Evolutionary conservation across 2,329 filamentous ascomycete species (phyloP).

Genomic region (Apiospora malaysiana): DNA sequence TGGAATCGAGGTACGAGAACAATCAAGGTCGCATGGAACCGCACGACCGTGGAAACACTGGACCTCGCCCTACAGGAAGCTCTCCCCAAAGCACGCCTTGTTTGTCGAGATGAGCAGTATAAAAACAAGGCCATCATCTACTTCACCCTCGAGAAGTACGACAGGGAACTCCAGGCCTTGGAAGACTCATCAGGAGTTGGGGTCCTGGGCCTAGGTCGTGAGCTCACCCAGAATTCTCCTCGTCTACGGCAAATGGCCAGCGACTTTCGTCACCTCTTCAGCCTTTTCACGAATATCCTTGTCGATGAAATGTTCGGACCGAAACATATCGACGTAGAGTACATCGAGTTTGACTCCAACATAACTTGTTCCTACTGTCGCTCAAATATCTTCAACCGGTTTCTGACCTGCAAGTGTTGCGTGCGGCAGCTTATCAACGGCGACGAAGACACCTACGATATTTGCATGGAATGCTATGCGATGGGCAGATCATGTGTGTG

Average conservation of each 20-base stretch:
- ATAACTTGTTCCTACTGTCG: conserved; percentile 96
- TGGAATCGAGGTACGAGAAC: conserved; percentile 97
- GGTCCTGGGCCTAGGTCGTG: conserved; percentile 54
- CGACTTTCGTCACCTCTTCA: conserved; percentile 83
- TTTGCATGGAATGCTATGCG: conserved; percentile 98
- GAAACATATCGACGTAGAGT: conserved; percentile 75
- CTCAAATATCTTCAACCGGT: conserved; percentile 96
- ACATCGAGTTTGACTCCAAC: conserved; percentile 83
- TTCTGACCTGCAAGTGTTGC: conserved; percentile 89
- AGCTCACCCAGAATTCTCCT: conserved; percentile 47
- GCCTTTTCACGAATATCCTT: conserved; percentile 78
- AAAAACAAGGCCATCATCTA: conserved; percentile 98
- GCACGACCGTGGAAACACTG: conserved; percentile 89
- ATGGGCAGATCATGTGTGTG: conserved; percentile 95
- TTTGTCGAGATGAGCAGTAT: conserved; percentile 97
- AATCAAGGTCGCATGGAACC: conserved; percentile 98
- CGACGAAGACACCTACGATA: conserved; percentile 85
- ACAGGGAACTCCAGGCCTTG: conserved; percentile 60
- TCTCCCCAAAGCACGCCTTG: conserved; percentile 84
- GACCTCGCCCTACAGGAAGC: conserved; percentile 86
- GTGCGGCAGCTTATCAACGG: conserved; percentile 69
- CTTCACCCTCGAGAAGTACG: conserved; percentile 83
- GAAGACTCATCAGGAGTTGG: conserved; percentile 55
- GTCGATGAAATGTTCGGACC: conserved; percentile 85
- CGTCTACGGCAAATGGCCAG: conserved; percentile 72